Percentiles rank a stretch among this genome's conserved stretches.
These are phyloP conservation scores for Andalucia godoyi DNA, from an alignment of 78 protist genomes.

Conservation along the genomic window DNA sequence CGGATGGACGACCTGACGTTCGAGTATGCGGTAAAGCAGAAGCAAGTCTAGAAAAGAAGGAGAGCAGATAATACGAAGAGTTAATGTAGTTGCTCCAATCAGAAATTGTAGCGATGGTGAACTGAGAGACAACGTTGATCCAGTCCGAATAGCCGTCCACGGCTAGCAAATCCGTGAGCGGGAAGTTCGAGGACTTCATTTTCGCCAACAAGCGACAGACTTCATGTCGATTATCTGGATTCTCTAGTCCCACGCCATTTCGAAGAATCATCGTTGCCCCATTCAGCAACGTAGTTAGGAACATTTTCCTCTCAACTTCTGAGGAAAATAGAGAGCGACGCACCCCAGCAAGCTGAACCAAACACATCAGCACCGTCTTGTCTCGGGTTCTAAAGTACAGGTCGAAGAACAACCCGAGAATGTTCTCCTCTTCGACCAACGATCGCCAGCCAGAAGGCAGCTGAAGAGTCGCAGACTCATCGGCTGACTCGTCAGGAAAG, in stretches of 20 bases:
- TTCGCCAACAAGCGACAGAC: constrained; percentile 26
- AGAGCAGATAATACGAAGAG: constrained; percentile 26
- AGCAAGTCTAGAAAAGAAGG: constrained; percentile 24
- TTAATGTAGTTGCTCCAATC: constrained; percentile 16
- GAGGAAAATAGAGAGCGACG: constrained; percentile 19
- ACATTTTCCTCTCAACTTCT: constrained; percentile 4
- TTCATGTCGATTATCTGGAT: constrained; percentile 19
- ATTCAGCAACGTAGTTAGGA: neutral
- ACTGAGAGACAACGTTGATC: neutral
- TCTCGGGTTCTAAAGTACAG: neutral
- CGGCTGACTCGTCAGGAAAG: constrained; percentile 15
- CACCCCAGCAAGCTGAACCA: constrained; percentile 26
- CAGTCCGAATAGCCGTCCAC: neutral
- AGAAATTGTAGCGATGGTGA: constrained; percentile 7
- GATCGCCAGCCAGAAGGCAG: constrained; percentile 23
- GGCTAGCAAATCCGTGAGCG: constrained; percentile 12
- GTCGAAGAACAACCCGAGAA: constrained; percentile 5
- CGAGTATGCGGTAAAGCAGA: constrained; percentile 9
- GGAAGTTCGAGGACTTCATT: constrained; percentile 31
- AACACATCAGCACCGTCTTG: constrained; percentile 9
- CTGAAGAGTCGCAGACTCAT: constrained; percentile 32
- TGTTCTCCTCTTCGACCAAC: constrained; percentile 11
- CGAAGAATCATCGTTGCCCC: constrained; percentile 7
- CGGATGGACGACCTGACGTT: neutral
- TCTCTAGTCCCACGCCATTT: neutral